These are phyloP conservation scores for Candida succiphila DNA, from an alignment of 805 yeast species.

Conservation along the genomic window DNA sequence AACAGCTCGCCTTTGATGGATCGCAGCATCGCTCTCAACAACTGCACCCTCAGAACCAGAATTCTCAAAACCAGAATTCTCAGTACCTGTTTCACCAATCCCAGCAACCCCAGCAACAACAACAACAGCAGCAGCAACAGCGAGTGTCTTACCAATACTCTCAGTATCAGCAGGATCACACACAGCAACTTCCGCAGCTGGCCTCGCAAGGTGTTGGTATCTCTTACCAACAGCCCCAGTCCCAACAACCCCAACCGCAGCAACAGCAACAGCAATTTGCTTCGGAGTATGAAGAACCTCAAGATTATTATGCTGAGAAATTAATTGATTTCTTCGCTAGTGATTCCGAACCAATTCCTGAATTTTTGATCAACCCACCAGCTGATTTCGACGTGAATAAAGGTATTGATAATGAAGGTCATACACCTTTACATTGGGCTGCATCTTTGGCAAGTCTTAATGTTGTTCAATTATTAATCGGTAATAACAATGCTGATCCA, in stretches of 20 bases:
- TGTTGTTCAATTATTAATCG: constrained; percentile 45
- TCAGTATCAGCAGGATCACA: constrained; percentile 1
- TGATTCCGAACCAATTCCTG: constrained; percentile 27
- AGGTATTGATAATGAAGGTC: constrained; percentile 71
- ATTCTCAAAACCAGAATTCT: constrained; percentile 17
- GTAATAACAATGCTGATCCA: constrained; percentile 55
- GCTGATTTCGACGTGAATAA: constrained; percentile 53
- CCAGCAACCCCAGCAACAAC: constrained; percentile 12
- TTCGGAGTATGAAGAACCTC: constrained; percentile 21
- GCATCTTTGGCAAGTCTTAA: constrained; percentile 65
- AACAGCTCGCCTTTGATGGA: not conserved
- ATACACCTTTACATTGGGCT: constrained; percentile 81
- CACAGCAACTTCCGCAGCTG: not conserved
- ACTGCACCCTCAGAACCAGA: constrained; percentile 23
- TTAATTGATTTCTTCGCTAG: constrained; percentile 44
- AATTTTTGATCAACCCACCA: constrained; percentile 45
- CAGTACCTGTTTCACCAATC: constrained; percentile 2
- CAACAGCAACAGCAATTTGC: not conserved
- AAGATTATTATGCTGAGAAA: constrained; percentile 27
- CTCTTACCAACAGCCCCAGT: not conserved
- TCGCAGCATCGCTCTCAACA: constrained; percentile 14
- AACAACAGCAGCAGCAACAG: constrained; percentile 7
- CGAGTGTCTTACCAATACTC: constrained; percentile 3
- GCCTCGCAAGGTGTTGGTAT: not conserved
- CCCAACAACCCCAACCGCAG: not conserved